These are phyloP conservation scores for Dioszegia aurantiaca DNA, from an alignment of 768 basidiomycete species.

Conservation along the genomic window DNA sequence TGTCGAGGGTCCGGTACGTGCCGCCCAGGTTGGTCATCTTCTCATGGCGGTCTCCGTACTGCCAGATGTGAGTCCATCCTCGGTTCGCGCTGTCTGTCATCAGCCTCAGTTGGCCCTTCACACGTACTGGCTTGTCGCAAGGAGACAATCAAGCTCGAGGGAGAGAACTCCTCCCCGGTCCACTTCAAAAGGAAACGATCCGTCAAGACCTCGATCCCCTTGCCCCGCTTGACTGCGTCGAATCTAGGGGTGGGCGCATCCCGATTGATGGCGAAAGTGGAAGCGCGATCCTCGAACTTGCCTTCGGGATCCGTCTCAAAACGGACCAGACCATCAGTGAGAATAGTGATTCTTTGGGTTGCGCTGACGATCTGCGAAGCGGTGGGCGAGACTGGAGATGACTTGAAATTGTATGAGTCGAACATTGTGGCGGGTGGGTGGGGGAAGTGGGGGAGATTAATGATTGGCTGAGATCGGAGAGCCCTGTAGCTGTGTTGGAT, in stretches of 20 bases:
- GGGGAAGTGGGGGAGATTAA: not conserved
- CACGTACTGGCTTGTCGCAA: slow-evolving; percentile 13
- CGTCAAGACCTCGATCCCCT: slow-evolving; percentile 20
- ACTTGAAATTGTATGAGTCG: slow-evolving; percentile 6
- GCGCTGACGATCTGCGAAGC: slow-evolving; percentile 5
- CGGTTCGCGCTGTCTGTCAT: not conserved
- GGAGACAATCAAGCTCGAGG: not conserved
- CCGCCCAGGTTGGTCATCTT: slow-evolving; percentile 25
- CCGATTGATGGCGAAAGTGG: slow-evolving; percentile 31
- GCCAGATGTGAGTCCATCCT: slow-evolving; percentile 8
- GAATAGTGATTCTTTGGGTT: slow-evolving; percentile 25
- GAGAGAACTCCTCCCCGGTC: slow-evolving; percentile 22
- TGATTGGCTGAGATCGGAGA: not conserved
- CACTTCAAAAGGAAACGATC: slow-evolving; percentile 16
- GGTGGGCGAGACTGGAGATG: not conserved
- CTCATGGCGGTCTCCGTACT: slow-evolving; percentile 10
- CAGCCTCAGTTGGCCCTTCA: not conserved
- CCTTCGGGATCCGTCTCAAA: slow-evolving; percentile 24
- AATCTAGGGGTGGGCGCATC: slow-evolving; percentile 24
- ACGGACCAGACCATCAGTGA: slow-evolving; percentile 30
- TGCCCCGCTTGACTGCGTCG: slow-evolving; percentile 13
- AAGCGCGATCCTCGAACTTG: slow-evolving; percentile 34
- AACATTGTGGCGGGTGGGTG: not conserved
- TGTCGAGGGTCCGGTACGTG: slow-evolving; percentile 30
- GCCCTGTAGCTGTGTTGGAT: too few species aligned